Conservation (phyloP, 306 rosid genomes). For the Arachis stenosperma region DNA sequence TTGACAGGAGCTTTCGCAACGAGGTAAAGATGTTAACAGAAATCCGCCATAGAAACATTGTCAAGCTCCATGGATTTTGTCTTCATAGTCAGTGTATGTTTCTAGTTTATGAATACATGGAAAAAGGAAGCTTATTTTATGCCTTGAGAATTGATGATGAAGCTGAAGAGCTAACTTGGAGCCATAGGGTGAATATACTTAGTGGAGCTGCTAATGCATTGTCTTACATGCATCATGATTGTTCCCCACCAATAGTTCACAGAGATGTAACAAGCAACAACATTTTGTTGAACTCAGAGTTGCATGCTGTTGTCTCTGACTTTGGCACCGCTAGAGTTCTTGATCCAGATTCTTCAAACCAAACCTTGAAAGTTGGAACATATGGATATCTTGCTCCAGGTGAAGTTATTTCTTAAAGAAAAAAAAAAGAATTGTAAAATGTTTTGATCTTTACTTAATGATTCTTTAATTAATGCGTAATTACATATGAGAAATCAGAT, state of each 20-base stretch:
- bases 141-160: neutral
- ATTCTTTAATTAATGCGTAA: too few species aligned
- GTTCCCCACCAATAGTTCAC: slow-evolving; percentile 19
- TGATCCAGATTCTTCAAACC: slow-evolving; percentile 26
- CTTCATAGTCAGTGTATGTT: slow-evolving; percentile 33
- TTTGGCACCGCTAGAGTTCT: slow-evolving; percentile 27
- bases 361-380: neutral
- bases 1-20: slow-evolving; percentile 6
- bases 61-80: slow-evolving; percentile 32
- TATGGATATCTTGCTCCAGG: slow-evolving; percentile 36
- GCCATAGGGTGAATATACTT: slow-evolving; percentile 24
- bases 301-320: slow-evolving; percentile 14
- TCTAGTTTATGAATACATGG: slow-evolving; percentile 35
- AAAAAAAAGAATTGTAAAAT: too few species aligned
- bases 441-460: too few species aligned
- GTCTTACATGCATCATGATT: slow-evolving; percentile 37
- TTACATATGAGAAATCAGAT: too few species aligned
- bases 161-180: slow-evolving; percentile 27
- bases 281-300: slow-evolving; percentile 16
- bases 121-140: slow-evolving; percentile 29
- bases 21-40: slow-evolving; percentile 26
- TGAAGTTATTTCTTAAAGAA: neutral
- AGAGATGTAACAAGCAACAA: slow-evolving; percentile 29
- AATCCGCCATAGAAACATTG: slow-evolving; percentile 13
- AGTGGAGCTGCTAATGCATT: slow-evolving; percentile 15